A percentile compares a stretch with the other conserved stretches of the same genome.
Conservation (phyloP, 164 flowering plant species). For the Tetracentron sinense region DNA sequence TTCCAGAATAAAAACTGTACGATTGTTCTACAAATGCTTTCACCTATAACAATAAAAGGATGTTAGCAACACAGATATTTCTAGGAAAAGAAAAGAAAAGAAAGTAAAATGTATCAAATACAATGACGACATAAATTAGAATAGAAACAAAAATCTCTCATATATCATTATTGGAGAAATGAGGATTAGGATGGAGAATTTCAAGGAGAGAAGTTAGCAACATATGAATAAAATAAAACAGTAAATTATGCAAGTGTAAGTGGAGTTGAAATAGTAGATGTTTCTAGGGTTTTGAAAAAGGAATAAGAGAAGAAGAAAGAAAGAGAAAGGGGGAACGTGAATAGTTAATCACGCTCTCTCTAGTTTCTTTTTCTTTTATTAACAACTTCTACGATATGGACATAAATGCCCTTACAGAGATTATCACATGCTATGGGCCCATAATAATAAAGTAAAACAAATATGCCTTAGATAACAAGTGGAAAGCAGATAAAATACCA, state of each 20-base stretch:
- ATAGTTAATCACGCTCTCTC: no score
- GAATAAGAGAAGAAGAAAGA: no score
- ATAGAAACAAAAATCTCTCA: background rate
- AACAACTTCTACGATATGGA: no score
- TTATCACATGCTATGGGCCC: no score
- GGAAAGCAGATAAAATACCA: conserved; percentile 33
- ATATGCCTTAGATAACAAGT: background rate
- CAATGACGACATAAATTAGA: background rate
- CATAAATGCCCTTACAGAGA: no score
- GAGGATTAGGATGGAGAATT: background rate
- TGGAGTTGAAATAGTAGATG: no score
- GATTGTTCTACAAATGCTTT: conserved; percentile 51
- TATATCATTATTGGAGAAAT: background rate
- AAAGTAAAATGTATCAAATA: background rate
- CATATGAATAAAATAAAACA: background rate
- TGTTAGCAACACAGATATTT: background rate
- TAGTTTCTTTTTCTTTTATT: no score
- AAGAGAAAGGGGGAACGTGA: no score
- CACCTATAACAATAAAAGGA: conserved; percentile 35
- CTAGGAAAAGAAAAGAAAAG: background rate
- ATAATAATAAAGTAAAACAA: no score
- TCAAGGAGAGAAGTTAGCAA: background rate
- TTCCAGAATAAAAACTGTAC: conserved; percentile 58
- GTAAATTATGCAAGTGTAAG: background rate
- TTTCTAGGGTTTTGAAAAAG: no score